Conservation (phyloP, 1,284 basidiomycete genomes). For the Fomitopsis palustris region DNA sequence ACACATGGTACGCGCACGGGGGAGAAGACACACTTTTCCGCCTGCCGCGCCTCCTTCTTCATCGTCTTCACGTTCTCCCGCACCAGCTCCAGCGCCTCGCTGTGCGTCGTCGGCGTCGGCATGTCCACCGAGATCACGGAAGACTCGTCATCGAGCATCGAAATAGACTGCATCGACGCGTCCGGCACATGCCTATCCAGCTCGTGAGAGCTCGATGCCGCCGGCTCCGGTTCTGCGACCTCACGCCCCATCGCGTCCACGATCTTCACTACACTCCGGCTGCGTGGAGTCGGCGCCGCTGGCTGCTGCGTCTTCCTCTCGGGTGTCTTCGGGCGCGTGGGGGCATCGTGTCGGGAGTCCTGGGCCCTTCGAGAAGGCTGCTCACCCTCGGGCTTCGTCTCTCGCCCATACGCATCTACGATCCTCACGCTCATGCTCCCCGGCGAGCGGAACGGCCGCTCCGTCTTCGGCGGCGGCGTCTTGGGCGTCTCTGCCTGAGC, state of each 20-base stretch:
- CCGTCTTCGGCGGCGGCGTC: constrained; percentile 15
- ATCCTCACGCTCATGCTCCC: constrained; percentile 41
- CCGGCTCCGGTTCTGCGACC: constrained; percentile 34
- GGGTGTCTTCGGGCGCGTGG: neutral
- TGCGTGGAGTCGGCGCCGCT: constrained; percentile 29
- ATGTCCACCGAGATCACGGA: constrained; percentile 11
- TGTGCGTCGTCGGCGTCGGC: constrained; percentile 38
- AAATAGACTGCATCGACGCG: neutral
- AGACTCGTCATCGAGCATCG: neutral
- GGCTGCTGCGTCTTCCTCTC: neutral
- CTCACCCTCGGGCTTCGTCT: constrained; percentile 21
- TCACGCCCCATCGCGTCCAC: constrained; percentile 68
- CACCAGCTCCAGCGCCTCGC: constrained; percentile 52
- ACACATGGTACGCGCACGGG: constrained; percentile 5
- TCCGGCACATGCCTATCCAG: neutral
- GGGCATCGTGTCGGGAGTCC: neutral
- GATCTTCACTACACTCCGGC: constrained; percentile 47
- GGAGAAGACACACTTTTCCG: constrained; percentile 43
- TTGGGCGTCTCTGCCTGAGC: constrained; percentile 10
- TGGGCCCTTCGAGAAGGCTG: constrained; percentile 5
- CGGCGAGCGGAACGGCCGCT: constrained; percentile 30
- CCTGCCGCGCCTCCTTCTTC: constrained; percentile 48
- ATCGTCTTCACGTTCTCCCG: constrained; percentile 54
- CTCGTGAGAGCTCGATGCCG: neutral
- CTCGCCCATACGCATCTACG: constrained; percentile 56